These are phyloP conservation scores for Tardiomyces digboiensis DNA, from an alignment of 1,139 yeast species.

Conservation along the genomic window DNA sequence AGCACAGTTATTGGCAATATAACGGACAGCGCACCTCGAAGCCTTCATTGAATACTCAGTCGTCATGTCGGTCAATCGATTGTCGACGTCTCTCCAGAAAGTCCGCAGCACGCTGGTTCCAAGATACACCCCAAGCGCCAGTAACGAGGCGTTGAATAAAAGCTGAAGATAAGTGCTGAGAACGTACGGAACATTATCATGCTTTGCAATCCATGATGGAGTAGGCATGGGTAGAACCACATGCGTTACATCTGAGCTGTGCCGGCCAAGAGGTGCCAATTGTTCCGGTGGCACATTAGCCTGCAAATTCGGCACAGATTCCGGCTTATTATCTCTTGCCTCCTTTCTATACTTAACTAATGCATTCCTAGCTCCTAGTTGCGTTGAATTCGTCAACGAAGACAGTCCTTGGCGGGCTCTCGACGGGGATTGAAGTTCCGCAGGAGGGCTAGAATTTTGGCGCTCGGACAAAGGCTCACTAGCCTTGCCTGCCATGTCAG, in stretches of 20 bases:
- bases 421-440: neutral
- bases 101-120: constrained; percentile 43
- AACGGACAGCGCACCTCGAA: constrained; percentile 56
- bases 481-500: no score
- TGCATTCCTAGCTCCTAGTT: neutral
- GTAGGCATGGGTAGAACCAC: constrained; percentile 11
- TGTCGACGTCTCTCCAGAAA: constrained; percentile 55
- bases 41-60: constrained; percentile 51
- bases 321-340: neutral
- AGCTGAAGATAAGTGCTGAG: constrained; percentile 66
- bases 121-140: constrained; percentile 43
- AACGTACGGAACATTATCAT: constrained; percentile 57
- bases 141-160: constrained; percentile 46
- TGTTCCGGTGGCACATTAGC: no score
- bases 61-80: constrained; percentile 48
- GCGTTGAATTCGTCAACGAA: neutral
- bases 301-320: no score
- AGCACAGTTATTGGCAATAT: constrained; percentile 56
- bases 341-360: neutral
- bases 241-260: neutral
- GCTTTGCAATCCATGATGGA: constrained; percentile 13
- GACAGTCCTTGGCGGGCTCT: neutral
- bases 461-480: no score
- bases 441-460: neutral
- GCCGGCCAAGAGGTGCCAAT: no score